Evolutionary conservation across 2,329 filamentous ascomycete species (phyloP).

Genomic region (Botrytis cinerea): DNA sequence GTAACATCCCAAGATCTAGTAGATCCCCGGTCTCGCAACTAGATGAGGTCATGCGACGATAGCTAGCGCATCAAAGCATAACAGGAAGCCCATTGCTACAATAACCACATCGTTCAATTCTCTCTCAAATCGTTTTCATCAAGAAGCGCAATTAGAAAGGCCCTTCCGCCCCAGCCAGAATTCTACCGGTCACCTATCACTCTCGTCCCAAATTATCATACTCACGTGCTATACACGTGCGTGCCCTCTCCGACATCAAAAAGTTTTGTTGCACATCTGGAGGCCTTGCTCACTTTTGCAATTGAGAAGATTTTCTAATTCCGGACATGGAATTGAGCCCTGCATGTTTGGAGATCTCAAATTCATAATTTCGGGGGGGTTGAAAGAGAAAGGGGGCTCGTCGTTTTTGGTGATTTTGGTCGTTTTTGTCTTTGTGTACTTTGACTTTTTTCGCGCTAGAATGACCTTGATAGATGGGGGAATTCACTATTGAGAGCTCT

Average conservation of each 20-base stretch:
- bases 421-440: not conserved
- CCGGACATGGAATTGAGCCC: not conserved
- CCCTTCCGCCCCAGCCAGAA: not conserved
- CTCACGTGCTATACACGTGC: not conserved
- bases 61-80: not conserved
- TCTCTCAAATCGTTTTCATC: too few relatives aligned
- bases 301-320: not conserved
- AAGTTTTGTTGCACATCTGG: not conserved
- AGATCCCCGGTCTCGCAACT: not conserved
- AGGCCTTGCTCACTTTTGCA: not conserved
- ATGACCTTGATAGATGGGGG: not conserved
- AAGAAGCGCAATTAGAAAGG: not conserved
- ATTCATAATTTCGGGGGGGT: not conserved
- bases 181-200: not conserved
- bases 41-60: not conserved
- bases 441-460: not conserved
- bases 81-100: not conserved
- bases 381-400: not conserved
- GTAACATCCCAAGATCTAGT: not conserved
- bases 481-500: not conserved
- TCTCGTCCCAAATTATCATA: not conserved
- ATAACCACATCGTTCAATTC: not conserved
- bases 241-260: too few relatives aligned
- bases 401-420: not conserved
- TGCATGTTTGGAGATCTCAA: not conserved